A percentile compares a stretch with the other conserved stretches of the same genome.
phyloP scores from a whole-genome alignment of 371 early-diverging fungal species.

The Rhizopus sp. region DNA sequence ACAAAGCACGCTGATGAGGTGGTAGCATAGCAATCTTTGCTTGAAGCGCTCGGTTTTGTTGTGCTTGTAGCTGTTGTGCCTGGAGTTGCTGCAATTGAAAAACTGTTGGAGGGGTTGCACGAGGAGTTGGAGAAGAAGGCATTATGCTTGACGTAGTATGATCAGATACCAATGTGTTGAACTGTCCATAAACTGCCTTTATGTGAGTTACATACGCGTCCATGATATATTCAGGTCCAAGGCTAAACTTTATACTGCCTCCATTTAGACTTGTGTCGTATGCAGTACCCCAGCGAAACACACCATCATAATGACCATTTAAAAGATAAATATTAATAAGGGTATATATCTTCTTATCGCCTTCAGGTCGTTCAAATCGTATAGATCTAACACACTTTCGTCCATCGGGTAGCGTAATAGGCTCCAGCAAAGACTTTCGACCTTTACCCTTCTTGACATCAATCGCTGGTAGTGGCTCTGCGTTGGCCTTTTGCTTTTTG shows the following conservation, averaged over 20 bases:
- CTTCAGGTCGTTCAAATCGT: slow-evolving; percentile 59
- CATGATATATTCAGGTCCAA: slow-evolving; percentile 62
- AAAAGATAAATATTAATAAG: slow-evolving; percentile 54
- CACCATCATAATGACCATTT: slow-evolving; percentile 53
- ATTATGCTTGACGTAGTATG: slow-evolving; percentile 52
- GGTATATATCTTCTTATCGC: slow-evolving; percentile 54
- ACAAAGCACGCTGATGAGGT: slow-evolving; percentile 28
- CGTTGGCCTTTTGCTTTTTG: slow-evolving; percentile 48
- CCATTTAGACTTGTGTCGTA: slow-evolving; percentile 60
- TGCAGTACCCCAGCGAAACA: slow-evolving; percentile 62
- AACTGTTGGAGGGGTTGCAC: slow-evolving; percentile 32
- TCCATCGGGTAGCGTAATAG: slow-evolving; percentile 49
- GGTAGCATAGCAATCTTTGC: slow-evolving; percentile 33
- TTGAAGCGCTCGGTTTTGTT: slow-evolving; percentile 37
- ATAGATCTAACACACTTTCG: slow-evolving; percentile 58
- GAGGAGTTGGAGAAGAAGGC: slow-evolving; percentile 48
- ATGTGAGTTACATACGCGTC: slow-evolving; percentile 58
- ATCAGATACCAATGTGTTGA: slow-evolving; percentile 55
- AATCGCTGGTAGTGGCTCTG: slow-evolving; percentile 52
- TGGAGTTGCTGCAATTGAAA: slow-evolving; percentile 34
- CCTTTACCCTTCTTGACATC: slow-evolving; percentile 58
- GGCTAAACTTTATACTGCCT: slow-evolving; percentile 57
- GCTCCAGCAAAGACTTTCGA: slow-evolving; percentile 36
- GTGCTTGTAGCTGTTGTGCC: slow-evolving; percentile 42
- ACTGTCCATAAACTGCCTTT: slow-evolving; percentile 54